Evolutionary conservation across 1,284 basidiomycete species (phyloP).

Genomic region (Mrakiaceae sp.): DNA sequence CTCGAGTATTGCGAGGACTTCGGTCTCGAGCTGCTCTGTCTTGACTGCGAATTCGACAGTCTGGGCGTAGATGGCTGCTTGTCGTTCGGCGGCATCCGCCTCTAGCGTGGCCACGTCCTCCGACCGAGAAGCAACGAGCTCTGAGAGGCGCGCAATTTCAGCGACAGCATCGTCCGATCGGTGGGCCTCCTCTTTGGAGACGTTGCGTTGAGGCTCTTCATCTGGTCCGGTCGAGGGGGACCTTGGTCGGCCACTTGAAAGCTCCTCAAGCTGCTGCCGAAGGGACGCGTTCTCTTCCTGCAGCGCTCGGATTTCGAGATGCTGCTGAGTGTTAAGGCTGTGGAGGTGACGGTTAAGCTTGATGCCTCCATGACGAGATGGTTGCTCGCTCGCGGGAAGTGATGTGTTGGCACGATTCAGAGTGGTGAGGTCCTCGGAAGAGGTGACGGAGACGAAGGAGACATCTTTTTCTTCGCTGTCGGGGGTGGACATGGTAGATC

Average conservation of each 20-base stretch:
- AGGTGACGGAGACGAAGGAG: conserved; percentile 13
- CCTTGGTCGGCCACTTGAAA: not conserved
- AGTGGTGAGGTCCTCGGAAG: conserved; percentile 14
- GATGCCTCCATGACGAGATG: conserved; percentile 5
- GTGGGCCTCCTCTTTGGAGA: not conserved
- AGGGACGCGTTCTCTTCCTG: conserved; percentile 12
- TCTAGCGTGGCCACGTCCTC: not conserved
- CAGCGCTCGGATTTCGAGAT: conserved; percentile 5
- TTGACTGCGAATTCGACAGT: not conserved
- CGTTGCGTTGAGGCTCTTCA: not conserved
- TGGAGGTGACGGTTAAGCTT: conserved; percentile 16
- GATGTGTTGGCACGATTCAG: conserved; percentile 16
- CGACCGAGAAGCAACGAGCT: not conserved
- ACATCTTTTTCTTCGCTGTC: not conserved
- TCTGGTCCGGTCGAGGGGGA: not conserved
- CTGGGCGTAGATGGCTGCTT: not conserved
- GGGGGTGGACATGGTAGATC: not conserved
- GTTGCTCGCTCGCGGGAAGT: conserved; percentile 4
- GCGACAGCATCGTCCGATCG: not conserved
- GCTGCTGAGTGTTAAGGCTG: conserved; percentile 16
- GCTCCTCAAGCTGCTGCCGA: not conserved
- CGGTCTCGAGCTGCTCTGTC: conserved; percentile 12
- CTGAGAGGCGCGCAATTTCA: too few relatives aligned
- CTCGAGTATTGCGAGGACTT: not conserved
- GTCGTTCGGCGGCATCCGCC: not conserved